A percentile compares a stretch with the other conserved stretches of the same genome.
These are phyloP conservation scores for Populus hybrid DNA, from an alignment of 441 rosid genomes.

Conservation along the genomic window DNA sequence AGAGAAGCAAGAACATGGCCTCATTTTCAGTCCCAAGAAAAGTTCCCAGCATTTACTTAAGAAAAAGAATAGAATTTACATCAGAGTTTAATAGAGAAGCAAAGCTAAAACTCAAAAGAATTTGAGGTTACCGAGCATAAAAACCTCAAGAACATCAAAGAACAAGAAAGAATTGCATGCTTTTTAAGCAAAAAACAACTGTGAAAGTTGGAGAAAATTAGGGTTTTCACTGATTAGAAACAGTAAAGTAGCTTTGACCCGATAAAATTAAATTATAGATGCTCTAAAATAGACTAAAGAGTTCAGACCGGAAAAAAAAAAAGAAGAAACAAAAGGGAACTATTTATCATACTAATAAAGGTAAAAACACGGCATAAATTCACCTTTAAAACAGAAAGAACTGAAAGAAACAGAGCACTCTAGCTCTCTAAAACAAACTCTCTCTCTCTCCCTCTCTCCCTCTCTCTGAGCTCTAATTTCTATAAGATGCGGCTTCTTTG, in stretches of 20 bases:
- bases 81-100: neutral
- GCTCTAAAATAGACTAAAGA: slow-evolving; percentile 11
- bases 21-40: neutral
- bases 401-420: slow-evolving; percentile 7
- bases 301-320: neutral
- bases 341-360: neutral
- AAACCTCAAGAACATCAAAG: neutral
- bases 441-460: neutral
- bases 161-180: neutral
- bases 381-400: slow-evolving; percentile 13
- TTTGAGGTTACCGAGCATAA: neutral
- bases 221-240: slow-evolving; percentile 21
- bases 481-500: slow-evolving; percentile 23
- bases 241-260: slow-evolving; percentile 35
- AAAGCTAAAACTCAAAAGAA: neutral
- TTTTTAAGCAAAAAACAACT: neutral
- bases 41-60: neutral
- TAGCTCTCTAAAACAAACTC: neutral
- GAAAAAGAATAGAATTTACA: neutral
- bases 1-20: slow-evolving; percentile 11
- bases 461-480: slow-evolving; percentile 6
- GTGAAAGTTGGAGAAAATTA: neutral
- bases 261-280: slow-evolving; percentile 15
- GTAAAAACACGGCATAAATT: slow-evolving; percentile 5
- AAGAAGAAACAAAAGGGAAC: neutral